These are phyloP conservation scores for Elsinoe arachidis DNA, from an alignment of 2,329 filamentous ascomycete species.

Conservation along the genomic window DNA sequence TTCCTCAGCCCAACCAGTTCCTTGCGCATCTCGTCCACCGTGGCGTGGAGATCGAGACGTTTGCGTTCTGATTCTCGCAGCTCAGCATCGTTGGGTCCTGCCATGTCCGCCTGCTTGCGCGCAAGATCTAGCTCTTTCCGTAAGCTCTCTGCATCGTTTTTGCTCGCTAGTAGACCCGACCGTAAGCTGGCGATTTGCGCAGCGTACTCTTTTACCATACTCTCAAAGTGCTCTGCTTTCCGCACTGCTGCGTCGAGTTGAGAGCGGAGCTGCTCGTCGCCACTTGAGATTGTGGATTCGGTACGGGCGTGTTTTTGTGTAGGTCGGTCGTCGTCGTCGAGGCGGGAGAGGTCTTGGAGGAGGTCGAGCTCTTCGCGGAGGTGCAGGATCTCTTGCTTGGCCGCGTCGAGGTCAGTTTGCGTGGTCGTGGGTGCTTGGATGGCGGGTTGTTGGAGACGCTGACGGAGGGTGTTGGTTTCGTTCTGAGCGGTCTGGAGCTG, in stretches of 20 bases:
- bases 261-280: not conserved
- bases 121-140: constrained; percentile 17
- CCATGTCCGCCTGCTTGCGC: constrained; percentile 14
- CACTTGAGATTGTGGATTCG: not conserved
- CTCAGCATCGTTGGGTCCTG: constrained; percentile 16
- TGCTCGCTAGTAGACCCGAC: constrained; percentile 18
- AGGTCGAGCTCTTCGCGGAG: constrained; percentile 19
- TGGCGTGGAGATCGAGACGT: constrained; percentile 5
- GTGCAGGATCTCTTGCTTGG: not conserved
- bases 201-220: constrained; percentile 11
- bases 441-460: not conserved
- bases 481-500: constrained; percentile 14
- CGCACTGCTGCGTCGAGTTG: constrained; percentile 5
- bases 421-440: not conserved
- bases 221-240: not conserved
- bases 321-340: constrained; percentile 7
- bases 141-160: constrained; percentile 21
- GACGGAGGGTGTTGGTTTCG: not conserved
- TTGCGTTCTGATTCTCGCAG: constrained; percentile 7
- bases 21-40: not conserved
- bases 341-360: constrained; percentile 13
- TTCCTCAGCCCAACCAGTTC: constrained; percentile 20
- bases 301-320: not conserved
- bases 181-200: constrained; percentile 17
- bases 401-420: not conserved